Evolutionary conservation across 2,329 filamentous ascomycete species (phyloP), one percentile per base, ranked within the genome.

Genomic region (Bipolaris cookei): DNA sequence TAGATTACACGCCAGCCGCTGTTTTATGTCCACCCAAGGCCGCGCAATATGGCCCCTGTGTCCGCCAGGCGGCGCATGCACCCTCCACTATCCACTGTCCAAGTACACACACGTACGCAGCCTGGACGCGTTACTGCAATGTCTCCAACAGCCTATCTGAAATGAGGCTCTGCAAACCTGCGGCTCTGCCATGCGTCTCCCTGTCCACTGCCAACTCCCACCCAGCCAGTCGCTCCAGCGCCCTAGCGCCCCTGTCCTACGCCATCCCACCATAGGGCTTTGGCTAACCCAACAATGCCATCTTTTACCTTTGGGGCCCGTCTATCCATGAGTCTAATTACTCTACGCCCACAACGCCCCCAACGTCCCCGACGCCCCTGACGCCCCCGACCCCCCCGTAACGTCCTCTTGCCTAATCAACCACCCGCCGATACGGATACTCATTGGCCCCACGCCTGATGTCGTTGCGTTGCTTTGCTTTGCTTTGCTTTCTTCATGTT

Each of bases 1-100:
- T 41, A 56, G 41, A 52, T 56, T 56, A 54, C 37, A 43, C 41
- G 20, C 28, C 46, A 45, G 48, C 48, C 41, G 48, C 48, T 46
- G 42, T 53, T 48, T 47, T 46, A 51, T 53, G 43, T 53, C 32
- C 38, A 25, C 37, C 25, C 30, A 38, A 53, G 54, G 54, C 54
- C 54, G 54, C 54, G 54, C 54, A 57, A 57, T 56, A 23, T 45
- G 8, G 38, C 10, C 38, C 18, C 10, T 41, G 18, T 14, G 1
- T 10, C 11, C 16, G 18, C 10, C 4, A 20, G 18, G 18, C n/a
- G n/a, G 4, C 14, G 6, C 20, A 21, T 41, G 10, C 25, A 10
- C 8, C 25, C 25, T 28, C 25, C 10, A 28, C 25, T 3, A 2
- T 28, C 25, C 25, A 10, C 25, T 10, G 25, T 28, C 25, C 25